A percentile compares a stretch with the other conserved stretches of the same genome.
These are phyloP conservation scores for Sporisorium exsertum DNA, from an alignment of 1,284 basidiomycete species.

Conservation along the genomic window DNA sequence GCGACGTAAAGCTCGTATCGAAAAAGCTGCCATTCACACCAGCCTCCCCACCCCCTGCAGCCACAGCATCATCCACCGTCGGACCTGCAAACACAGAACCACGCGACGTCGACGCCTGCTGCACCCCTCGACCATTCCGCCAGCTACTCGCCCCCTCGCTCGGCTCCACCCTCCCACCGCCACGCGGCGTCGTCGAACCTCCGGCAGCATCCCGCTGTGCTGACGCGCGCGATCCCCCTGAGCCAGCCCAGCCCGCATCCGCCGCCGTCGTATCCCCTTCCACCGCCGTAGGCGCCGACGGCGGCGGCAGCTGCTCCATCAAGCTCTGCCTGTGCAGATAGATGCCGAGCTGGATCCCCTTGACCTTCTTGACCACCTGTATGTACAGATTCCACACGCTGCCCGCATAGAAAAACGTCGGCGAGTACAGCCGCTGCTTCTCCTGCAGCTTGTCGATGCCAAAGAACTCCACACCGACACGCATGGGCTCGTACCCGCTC, in stretches of 20 bases:
- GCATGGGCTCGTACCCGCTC: constrained; percentile 63
- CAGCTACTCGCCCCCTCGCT: neutral
- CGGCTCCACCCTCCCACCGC: constrained; percentile 7
- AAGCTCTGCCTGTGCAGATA: constrained; percentile 88
- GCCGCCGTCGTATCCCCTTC: constrained; percentile 7
- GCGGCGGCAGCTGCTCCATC: constrained; percentile 73
- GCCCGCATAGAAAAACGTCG: constrained; percentile 72
- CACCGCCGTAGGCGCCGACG: constrained; percentile 70
- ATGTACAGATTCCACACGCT: constrained; percentile 88
- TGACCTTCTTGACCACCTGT: constrained; percentile 81
- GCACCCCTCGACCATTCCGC: constrained; percentile 7
- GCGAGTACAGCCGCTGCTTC: constrained; percentile 76
- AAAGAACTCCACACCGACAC: constrained; percentile 88
- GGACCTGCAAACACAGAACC: constrained; percentile 9
- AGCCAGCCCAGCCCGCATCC: constrained; percentile 6
- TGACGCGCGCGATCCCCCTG: neutral
- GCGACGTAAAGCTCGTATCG: constrained; percentile 35
- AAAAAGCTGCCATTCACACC: constrained; percentile 30
- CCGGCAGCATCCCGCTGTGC: constrained; percentile 11
- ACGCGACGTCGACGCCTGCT: constrained; percentile 8
- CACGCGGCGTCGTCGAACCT: constrained; percentile 14
- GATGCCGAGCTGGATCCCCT: constrained; percentile 82
- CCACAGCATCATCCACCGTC: constrained; percentile 3
- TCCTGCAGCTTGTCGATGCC: constrained; percentile 81
- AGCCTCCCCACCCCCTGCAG: constrained; percentile 1